Conservation (phyloP, 2,329 filamentous ascomycete species). For the Penicillium hesseltinei region DNA sequence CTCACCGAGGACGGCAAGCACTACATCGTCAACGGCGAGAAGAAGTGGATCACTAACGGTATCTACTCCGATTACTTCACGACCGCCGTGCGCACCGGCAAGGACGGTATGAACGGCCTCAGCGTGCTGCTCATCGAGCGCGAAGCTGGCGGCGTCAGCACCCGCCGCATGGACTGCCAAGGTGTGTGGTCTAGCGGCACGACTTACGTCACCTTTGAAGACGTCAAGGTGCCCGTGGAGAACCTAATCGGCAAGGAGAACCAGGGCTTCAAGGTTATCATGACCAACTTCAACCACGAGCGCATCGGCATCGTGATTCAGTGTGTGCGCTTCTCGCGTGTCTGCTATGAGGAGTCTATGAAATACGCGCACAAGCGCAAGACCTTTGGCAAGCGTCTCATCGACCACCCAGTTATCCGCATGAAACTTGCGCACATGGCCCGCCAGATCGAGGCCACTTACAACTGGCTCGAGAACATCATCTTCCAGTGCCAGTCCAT, state of each 20-base stretch:
- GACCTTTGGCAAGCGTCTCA: constrained; percentile 94
- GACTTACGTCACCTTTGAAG: constrained; percentile 97
- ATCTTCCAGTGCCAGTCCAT: constrained; percentile 92
- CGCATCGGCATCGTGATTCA: constrained; percentile 98
- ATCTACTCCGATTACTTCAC: constrained; percentile 98
- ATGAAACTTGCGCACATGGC: constrained; percentile 99
- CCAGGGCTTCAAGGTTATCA: constrained; percentile 94
- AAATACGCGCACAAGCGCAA: constrained; percentile 97
- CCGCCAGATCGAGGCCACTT: constrained; percentile 93
- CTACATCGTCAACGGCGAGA: constrained; percentile 99
- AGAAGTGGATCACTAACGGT: constrained; percentile 99
- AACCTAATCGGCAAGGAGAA: constrained; percentile 98
- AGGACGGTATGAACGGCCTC: constrained; percentile 87
- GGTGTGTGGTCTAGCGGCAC: constrained; percentile 95
- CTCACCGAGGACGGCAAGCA: constrained; percentile 94
- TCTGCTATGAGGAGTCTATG: constrained; percentile 94
- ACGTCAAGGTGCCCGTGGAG: constrained; percentile 99
- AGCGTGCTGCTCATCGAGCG: constrained; percentile 91
- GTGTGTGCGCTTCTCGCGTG: constrained; percentile 88
- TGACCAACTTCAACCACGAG: constrained; percentile 99
- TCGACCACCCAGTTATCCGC: constrained; percentile 94
- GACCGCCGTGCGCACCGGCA: constrained; percentile 87
- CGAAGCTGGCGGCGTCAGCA: constrained; percentile 77
- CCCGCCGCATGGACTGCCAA: constrained; percentile 96
- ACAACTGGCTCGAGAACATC: constrained; percentile 93